Evolutionary conservation across 352 stramenopile genomes (phyloP).

Genomic region (Globisporangium mamillatum): DNA sequence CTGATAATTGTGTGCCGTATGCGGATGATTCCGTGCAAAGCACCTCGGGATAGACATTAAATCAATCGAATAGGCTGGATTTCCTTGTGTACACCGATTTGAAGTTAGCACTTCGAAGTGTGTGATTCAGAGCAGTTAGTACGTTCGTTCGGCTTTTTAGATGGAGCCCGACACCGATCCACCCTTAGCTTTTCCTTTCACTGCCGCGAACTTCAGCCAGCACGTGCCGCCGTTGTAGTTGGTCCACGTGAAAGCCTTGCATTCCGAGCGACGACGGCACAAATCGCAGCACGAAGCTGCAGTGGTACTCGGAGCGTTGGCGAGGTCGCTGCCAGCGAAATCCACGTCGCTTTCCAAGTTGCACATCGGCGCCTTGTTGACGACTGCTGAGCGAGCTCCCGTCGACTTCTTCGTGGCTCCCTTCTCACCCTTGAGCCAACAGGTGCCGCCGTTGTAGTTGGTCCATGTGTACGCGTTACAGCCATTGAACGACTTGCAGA

Average conservation of each 20-base stretch:
- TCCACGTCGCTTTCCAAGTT: conserved; percentile 10
- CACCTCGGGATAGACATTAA: no score
- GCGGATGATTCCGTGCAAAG: no score
- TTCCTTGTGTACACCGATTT: no score
- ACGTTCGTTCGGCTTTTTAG: no score
- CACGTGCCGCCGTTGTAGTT: conserved; percentile 49
- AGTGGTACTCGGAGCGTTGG: not conserved
- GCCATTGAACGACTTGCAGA: conserved; percentile 16
- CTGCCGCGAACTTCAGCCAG: conserved; percentile 37
- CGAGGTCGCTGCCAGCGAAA: conserved; percentile 9
- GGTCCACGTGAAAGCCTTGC: conserved; percentile 40
- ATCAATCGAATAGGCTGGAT: no score
- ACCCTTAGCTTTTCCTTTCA: no score
- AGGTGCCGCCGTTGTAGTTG: conserved; percentile 28
- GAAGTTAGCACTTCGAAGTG: no score
- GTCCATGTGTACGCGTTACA: conserved; percentile 30
- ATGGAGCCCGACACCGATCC: no score
- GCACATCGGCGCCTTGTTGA: not conserved
- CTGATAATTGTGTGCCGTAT: no score
- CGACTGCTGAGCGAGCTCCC: not conserved
- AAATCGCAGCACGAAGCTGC: not conserved
- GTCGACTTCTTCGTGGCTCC: conserved; percentile 1
- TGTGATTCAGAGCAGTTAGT: no score
- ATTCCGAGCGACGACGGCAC: conserved; percentile 7
- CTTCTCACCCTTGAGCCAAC: conserved; percentile 23